phyloP scores from a whole-genome alignment of 768 basidiomycete genomes.

The Termitomyces sp. region DNA sequence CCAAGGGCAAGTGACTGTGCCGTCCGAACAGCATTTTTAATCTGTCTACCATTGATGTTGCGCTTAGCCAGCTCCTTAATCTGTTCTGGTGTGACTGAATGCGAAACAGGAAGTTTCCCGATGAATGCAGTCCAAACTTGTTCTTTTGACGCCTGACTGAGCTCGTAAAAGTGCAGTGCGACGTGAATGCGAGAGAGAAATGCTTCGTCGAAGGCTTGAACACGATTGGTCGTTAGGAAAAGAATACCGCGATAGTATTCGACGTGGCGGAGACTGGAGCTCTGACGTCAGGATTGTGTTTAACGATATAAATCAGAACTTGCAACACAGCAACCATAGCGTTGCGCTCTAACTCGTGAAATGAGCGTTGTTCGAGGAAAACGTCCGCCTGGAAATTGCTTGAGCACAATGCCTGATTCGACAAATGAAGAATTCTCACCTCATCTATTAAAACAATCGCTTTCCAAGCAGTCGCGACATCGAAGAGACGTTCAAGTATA shows the following conservation, averaged over 20 bases:
- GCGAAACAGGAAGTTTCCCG: constrained; percentile 32
- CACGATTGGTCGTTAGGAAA: constrained; percentile 52
- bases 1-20: constrained; percentile 55
- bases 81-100: constrained; percentile 32
- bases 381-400: constrained; percentile 46
- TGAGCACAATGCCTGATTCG: constrained; percentile 1
- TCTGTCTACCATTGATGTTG: constrained; percentile 58
- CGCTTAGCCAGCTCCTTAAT: constrained; percentile 40
- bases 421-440: constrained; percentile 13
- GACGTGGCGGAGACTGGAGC: constrained; percentile 44
- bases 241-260: constrained; percentile 54
- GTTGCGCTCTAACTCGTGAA: constrained; percentile 60
- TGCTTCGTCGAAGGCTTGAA: constrained; percentile 59
- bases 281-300: constrained; percentile 14
- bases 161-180: constrained; percentile 58
- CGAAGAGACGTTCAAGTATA: constrained; percentile 39
- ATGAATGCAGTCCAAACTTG: constrained; percentile 64
- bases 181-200: constrained; percentile 66
- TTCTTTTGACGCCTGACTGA: constrained; percentile 43
- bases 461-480: constrained; percentile 55
- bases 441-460: constrained; percentile 55
- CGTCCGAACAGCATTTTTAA: constrained; percentile 64
- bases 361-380: constrained; percentile 63
- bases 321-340: constrained; percentile 70
- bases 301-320: constrained; percentile 11